These are phyloP conservation scores for Filobasidium wieringae DNA, from an alignment of 768 basidiomycete genomes.

Conservation along the genomic window DNA sequence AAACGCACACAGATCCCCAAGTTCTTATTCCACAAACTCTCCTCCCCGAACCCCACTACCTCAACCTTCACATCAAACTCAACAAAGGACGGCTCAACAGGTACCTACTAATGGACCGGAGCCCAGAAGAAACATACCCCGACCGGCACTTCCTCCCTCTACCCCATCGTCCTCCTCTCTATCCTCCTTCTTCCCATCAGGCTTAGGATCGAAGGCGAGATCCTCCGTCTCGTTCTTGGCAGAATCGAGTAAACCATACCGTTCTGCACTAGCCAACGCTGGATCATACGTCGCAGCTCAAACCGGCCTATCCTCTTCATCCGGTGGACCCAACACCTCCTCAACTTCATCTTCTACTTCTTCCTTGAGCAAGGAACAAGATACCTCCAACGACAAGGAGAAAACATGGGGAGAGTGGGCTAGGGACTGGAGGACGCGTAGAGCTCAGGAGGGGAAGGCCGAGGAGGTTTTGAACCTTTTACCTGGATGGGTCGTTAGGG, in stretches of 20 bases:
- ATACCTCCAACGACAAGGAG: background rate
- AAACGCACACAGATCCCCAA: no score
- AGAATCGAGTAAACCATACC: background rate
- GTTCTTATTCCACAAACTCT: no score
- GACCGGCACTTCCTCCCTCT: background rate
- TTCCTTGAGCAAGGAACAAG: background rate
- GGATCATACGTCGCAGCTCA: constrained; percentile 1
- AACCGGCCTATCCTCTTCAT: background rate
- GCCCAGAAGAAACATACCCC: background rate
- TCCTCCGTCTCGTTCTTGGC: background rate
- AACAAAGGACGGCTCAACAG: no score
- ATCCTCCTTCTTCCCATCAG: background rate
- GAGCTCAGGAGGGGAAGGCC: constrained; percentile 1
- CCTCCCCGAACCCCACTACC: no score
- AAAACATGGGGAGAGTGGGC: constrained; percentile 5
- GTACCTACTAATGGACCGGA: no score
- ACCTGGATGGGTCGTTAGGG: constrained; percentile 11
- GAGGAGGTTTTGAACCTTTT: constrained; percentile 8
- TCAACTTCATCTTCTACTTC: no score
- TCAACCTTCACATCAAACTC: no score
- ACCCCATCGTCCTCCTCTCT: background rate
- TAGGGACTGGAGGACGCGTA: background rate
- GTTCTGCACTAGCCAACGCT: background rate
- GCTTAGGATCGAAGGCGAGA: constrained; percentile 7
- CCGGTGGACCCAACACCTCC: background rate